A percentile compares a stretch with the other conserved stretches of the same genome.
These are phyloP conservation scores for Beauveria brongniartii DNA, from an alignment of 2,329 filamentous ascomycete species.

Conservation along the genomic window DNA sequence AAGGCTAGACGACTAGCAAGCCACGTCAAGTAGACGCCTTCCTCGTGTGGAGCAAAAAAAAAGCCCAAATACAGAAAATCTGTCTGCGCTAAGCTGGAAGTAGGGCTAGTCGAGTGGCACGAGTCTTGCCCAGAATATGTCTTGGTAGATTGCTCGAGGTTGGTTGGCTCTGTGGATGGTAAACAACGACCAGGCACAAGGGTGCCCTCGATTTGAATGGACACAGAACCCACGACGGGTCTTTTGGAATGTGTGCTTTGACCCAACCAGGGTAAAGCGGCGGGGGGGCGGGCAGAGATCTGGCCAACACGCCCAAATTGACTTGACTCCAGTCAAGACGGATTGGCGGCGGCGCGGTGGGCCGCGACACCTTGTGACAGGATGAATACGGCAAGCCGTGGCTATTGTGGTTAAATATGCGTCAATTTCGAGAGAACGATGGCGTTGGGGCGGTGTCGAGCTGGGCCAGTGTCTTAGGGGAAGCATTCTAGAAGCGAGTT, in stretches of 20 bases:
- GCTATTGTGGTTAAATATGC: not conserved
- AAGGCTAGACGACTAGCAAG: not conserved
- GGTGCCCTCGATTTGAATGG: not conserved
- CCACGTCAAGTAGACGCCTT: slow-evolving; percentile 1
- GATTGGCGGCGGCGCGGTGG: not conserved
- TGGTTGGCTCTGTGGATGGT: not conserved
- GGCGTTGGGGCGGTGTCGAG: not conserved
- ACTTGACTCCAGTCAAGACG: not conserved
- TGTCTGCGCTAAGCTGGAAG: not conserved
- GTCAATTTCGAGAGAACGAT: not conserved
- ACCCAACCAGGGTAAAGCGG: not conserved
- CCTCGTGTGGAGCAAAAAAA: not conserved
- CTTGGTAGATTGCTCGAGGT: not conserved
- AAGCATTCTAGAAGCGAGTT: slow-evolving; percentile 9
- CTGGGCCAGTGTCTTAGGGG: not conserved
- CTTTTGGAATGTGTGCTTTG: not conserved
- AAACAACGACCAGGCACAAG: not conserved
- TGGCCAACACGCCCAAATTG: not conserved
- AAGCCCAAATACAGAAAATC: not conserved
- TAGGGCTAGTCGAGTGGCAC: not conserved
- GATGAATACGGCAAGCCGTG: not conserved
- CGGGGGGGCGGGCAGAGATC: slow-evolving; percentile 1
- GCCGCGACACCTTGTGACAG: not conserved
- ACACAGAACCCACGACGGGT: not conserved
- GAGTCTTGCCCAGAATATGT: not conserved